Base-by-base conservation (phyloP, 2,329 filamentous ascomycete species). In the Claviceps quebecensis region DNA sequence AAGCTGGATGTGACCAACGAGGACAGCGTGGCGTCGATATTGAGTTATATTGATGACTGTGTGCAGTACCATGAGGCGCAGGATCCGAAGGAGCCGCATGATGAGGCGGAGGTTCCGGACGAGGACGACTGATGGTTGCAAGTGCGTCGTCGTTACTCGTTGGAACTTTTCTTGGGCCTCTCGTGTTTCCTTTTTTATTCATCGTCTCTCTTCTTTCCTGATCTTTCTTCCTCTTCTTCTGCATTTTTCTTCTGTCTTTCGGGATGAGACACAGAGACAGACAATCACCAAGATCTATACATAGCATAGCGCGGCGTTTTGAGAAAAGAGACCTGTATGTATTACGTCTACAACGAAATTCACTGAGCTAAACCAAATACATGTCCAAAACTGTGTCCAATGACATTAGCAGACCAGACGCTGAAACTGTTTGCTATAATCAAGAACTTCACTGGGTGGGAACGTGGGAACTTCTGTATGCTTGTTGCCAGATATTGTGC, bases 21-120 rank as follows among this genome's bases (percentile, higher is more conserved):
- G 69, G 89, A 97, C 60, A 97, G 91, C 62, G 83, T 97, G 4
- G 84, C 78, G 1, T 82, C 72, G 62, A 84, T 95, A 26, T 68
- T 96, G 59, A 95, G 88, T 72, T 88, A 94, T 69, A 93, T 96
- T 59, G 90, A 96, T 65, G 88, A 96, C 68, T 86, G 87, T 29
- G 93, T 95, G 57, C 90, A 95, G 65, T 96, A 80, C 66, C 87
- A 95, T 63, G 90, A 96, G 66, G 87, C 89, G 13, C 90, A 96
- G 65, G 90, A 96, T 67, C 90, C 90, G 8, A 83, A 79, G 60
- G 90, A 96, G 65, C 84, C 88, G 5, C 77, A 78, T 51, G 84
- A 87, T 56, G 74, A 74, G 26, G 72, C 71, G 13, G 62, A 69
- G 47, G 63, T 67, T 29, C 64, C 65, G 13, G 69, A 72, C 14